Evolutionary conservation across 257 asterid species (phyloP), one percentile per base, ranked within the genome.

Genomic region (Petunia secreta): DNA sequence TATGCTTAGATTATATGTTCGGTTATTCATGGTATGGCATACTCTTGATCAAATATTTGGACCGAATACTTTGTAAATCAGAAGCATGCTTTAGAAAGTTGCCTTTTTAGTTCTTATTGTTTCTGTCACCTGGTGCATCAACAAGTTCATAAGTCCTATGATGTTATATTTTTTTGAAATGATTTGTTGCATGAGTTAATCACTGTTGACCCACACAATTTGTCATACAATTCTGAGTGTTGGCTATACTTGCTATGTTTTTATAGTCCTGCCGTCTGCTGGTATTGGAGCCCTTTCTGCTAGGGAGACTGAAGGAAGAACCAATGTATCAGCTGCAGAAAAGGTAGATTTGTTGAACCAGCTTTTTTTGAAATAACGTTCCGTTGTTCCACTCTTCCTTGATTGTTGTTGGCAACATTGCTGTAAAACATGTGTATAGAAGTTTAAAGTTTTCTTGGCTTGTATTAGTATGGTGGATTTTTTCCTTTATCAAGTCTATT

Each of bases 261-360:
- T 34, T 86, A 13, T 94, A 96, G 99, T 91, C 38, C 82, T 96
- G 88, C 95, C 99, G 5, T 94, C 99, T 67, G 53, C 87, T 83
- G 99, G 99, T 79, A 82, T 94, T 80, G 98, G 98, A 83, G 97
- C 98, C 86, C 97, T 96, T 85, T 92, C 99, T 82, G 92, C 95
- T 65, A 91, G 99, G 87, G 99, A 96, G 88, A 97, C 99, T 48
- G 99, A 96, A 84, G 99, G 98, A 82, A 89, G 97, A 88, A 89
- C 93, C 85, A 94, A 91, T 87, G 84, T 89, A 55, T 88, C 97
- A 37, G 88, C 95, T 37, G 98, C 93, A 77, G 99, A 94, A 80
- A 96, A 92, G 97, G 98, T 92, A 81, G 80, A 66, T 60, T 57
- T 81, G 60, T 85, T 50, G 62, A 50, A 54, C 78, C 62, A 50